Conservation (phyloP, 768 basidiomycete species). For the Plicaturopsis crispa region DNA sequence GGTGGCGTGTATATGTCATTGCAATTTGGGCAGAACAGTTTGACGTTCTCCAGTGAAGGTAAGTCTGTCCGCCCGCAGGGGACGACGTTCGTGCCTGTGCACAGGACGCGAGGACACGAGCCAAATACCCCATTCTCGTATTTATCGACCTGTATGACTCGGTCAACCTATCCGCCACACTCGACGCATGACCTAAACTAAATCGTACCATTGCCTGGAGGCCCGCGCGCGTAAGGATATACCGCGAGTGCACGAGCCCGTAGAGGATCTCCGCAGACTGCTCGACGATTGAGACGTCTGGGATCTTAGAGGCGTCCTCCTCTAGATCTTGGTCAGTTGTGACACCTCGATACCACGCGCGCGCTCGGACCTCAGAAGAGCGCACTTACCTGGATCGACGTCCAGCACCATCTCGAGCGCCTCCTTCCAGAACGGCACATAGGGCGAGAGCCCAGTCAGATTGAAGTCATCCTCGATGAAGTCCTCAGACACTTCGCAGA, state of each 20-base stretch:
- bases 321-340: conserved; percentile 30
- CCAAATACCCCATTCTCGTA: conserved; percentile 91
- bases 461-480: conserved; percentile 99
- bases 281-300: conserved; percentile 97
- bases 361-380: conserved; percentile 9
- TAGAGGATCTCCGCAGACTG: conserved; percentile 96
- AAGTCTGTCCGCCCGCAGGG: conserved; percentile 95
- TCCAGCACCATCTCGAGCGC: conserved; percentile 99
- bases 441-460: conserved; percentile 87
- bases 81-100: conserved; percentile 80
- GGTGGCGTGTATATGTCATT: conserved; percentile 96
- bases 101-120: conserved; percentile 92
- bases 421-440: conserved; percentile 99
- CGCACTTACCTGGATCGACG: conserved; percentile 86
- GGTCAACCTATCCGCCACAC: not conserved
- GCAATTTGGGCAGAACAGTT: conserved; percentile 96
- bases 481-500: conserved; percentile 96
- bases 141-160: conserved; percentile 71
- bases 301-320: conserved; percentile 93
- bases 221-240: conserved; percentile 91
- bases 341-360: conserved; percentile 6
- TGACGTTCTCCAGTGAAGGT: conserved; percentile 95
- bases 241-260: conserved; percentile 96
- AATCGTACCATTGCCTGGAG: conserved; percentile 82
- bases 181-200: conserved; percentile 9